Percentiles rank a stretch among this genome's conserved stretches.
Evolutionary conservation across 2,329 filamentous ascomycete genomes (phyloP).

Genomic region (Nemania diffusa): DNA sequence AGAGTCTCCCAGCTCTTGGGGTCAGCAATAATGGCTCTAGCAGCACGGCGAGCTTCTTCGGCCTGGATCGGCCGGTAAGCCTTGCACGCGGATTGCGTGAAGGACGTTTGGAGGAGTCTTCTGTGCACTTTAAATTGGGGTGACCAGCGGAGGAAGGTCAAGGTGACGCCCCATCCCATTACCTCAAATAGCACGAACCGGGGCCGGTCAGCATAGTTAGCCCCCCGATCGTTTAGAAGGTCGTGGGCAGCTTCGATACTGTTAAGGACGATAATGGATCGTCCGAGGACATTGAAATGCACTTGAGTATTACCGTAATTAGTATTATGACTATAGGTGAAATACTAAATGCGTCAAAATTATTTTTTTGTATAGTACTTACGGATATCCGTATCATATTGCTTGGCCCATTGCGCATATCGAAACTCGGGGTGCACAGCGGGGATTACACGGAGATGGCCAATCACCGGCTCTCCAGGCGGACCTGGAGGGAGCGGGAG

Average conservation of each 20-base stretch:
- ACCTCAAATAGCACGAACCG: conserved; percentile 51
- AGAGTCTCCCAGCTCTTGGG: conserved; percentile 28
- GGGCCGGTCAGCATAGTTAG: conserved; percentile 58
- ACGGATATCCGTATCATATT: conserved; percentile 41
- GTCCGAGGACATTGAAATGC: conserved; percentile 48
- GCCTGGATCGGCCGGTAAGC: conserved; percentile 44
- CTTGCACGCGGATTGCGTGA: conserved; percentile 53
- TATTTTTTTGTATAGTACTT: not conserved
- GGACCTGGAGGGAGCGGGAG: conserved; percentile 36
- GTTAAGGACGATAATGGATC: conserved; percentile 57
- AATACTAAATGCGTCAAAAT: not conserved
- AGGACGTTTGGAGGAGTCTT: conserved; percentile 56
- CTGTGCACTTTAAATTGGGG: conserved; percentile 57
- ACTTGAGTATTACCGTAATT: conserved; percentile 18
- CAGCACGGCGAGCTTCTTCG: conserved; percentile 35
- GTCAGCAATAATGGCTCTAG: conserved; percentile 18
- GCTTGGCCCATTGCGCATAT: conserved; percentile 31
- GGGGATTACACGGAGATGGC: conserved; percentile 40
- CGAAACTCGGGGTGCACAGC: conserved; percentile 31
- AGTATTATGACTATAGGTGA: not conserved
- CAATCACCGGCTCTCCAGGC: conserved; percentile 36
- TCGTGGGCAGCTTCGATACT: conserved; percentile 55
- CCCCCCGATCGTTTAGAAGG: conserved; percentile 57
- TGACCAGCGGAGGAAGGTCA: conserved; percentile 44
- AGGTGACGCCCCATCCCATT: conserved; percentile 34